Evolutionary conservation across 164 flowering plant species (phyloP).

Genomic region (Santalum album): DNA sequence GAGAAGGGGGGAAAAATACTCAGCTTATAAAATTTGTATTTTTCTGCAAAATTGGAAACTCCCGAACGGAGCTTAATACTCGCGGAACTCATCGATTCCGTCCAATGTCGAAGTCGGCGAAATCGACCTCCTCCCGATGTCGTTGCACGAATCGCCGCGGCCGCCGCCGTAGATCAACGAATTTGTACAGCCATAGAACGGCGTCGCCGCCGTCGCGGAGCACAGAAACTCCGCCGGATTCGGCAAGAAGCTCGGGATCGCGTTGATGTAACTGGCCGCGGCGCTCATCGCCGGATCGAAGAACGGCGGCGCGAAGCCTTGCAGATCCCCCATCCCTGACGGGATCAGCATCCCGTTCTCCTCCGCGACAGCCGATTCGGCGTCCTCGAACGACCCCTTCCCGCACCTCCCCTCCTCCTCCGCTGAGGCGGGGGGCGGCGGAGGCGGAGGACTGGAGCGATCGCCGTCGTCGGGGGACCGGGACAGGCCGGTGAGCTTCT

Average conservation of each 20-base stretch:
- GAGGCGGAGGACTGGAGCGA: not conserved
- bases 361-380: slow-evolving; percentile 24
- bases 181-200: slow-evolving; percentile 13
- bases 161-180: slow-evolving; percentile 7
- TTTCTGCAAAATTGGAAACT: not conserved
- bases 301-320: slow-evolving; percentile 15
- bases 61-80: not conserved
- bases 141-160: slow-evolving; percentile 11
- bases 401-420: not conserved
- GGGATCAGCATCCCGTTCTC: slow-evolving; percentile 15
- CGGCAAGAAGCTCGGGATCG: slow-evolving; percentile 14
- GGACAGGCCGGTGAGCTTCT: slow-evolving; percentile 30
- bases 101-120: slow-evolving; percentile 14
- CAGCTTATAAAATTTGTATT: too few species aligned
- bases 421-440: not conserved
- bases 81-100: slow-evolving; percentile 17
- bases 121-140: slow-evolving; percentile 11
- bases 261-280: slow-evolving; percentile 10
- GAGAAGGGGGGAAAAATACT: too few species aligned
- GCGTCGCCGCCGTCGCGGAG: slow-evolving; percentile 5
- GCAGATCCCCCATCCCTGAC: slow-evolving; percentile 15
- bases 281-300: slow-evolving; percentile 10
- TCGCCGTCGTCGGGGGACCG: slow-evolving; percentile 8
- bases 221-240: slow-evolving; percentile 17
- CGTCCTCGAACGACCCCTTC: slow-evolving; percentile 8